Conservation (phyloP, 2,329 filamentous ascomycete species). For the Emericellopsis atlantica region DNA sequence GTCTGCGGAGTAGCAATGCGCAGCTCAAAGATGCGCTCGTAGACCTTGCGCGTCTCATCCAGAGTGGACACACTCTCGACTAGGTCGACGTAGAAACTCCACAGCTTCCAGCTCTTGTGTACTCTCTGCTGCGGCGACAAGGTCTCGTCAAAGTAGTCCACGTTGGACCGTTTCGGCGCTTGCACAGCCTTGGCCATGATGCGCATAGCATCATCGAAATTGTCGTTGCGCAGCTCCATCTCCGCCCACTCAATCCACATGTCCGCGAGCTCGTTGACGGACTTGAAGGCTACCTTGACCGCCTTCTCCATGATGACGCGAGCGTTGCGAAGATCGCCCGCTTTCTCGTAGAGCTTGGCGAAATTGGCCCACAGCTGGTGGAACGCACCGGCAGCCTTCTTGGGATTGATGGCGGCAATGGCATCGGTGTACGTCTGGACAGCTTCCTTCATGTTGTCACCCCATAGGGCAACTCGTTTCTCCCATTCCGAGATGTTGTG, state of each 20-base stretch:
- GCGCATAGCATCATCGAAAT: conserved; percentile 85
- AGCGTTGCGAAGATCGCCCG: conserved; percentile 72
- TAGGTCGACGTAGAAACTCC: conserved; percentile 98
- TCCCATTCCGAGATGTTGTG: conserved; percentile 96
- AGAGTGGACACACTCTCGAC: conserved; percentile 88
- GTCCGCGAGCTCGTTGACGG: conserved; percentile 89
- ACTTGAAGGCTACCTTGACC: conserved; percentile 95
- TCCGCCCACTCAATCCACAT: conserved; percentile 99
- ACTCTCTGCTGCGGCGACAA: conserved; percentile 90
- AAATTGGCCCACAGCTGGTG: conserved; percentile 95
- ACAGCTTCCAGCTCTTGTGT: conserved; percentile 98
- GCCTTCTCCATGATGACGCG: conserved; percentile 95
- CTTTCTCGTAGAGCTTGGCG: conserved; percentile 90
- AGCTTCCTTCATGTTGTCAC: conserved; percentile 80
- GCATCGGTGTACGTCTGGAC: conserved; percentile 92
- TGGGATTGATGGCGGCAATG: conserved; percentile 84
- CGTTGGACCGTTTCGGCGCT: conserved; percentile 90
- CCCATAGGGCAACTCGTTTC: conserved; percentile 92
- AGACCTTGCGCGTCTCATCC: conserved; percentile 86
- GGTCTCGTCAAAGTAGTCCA: conserved; percentile 98
- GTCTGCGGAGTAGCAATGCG: conserved; percentile 97
- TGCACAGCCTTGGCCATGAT: conserved; percentile 97
- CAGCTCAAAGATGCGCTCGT: conserved; percentile 95
- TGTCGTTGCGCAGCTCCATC: conserved; percentile 91
- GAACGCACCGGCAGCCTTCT: conserved; percentile 86